Conservation (phyloP, 495 filamentous ascomycete genomes). For the Bathelium albidoporum region DNA sequence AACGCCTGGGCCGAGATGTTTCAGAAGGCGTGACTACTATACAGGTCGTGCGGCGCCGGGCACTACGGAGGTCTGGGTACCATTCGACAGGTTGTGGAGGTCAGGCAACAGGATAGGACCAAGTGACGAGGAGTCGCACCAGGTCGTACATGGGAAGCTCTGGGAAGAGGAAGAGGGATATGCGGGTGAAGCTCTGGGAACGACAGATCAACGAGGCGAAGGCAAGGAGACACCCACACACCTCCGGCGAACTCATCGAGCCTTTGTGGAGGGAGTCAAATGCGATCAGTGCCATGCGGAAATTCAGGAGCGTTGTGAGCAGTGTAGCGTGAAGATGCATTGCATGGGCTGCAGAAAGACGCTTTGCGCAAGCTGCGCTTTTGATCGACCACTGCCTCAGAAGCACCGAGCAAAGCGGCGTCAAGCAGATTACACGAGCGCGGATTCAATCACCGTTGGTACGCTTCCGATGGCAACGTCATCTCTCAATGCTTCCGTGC, state of each 20-base stretch:
- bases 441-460: not conserved
- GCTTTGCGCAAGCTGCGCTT: slow-evolving; percentile 51
- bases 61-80: slow-evolving; percentile 51
- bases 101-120: slow-evolving; percentile 50
- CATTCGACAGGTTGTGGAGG: slow-evolving; percentile 52
- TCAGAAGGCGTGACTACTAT: slow-evolving; percentile 48
- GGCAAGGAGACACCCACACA: slow-evolving; percentile 47
- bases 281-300: slow-evolving; percentile 45
- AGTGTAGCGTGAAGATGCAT: slow-evolving; percentile 54
- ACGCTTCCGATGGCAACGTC: slow-evolving; percentile 10
- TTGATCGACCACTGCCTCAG: slow-evolving; percentile 42
- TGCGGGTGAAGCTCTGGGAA: slow-evolving; percentile 47
- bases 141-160: slow-evolving; percentile 37
- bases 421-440: slow-evolving; percentile 17
- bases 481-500: slow-evolving; percentile 21
- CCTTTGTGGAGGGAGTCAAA: slow-evolving; percentile 43
- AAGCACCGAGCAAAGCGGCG: slow-evolving; percentile 24
- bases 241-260: slow-evolving; percentile 43
- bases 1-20: slow-evolving; percentile 49
- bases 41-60: slow-evolving; percentile 42
- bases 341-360: slow-evolving; percentile 54
- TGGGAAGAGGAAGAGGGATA: slow-evolving; percentile 52
- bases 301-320: slow-evolving; percentile 50
- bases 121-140: slow-evolving; percentile 18
- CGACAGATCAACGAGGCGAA: slow-evolving; percentile 39